These are phyloP conservation scores for Ustilago bromivora DNA, from an alignment of 1,284 basidiomycete species.

Conservation along the genomic window DNA sequence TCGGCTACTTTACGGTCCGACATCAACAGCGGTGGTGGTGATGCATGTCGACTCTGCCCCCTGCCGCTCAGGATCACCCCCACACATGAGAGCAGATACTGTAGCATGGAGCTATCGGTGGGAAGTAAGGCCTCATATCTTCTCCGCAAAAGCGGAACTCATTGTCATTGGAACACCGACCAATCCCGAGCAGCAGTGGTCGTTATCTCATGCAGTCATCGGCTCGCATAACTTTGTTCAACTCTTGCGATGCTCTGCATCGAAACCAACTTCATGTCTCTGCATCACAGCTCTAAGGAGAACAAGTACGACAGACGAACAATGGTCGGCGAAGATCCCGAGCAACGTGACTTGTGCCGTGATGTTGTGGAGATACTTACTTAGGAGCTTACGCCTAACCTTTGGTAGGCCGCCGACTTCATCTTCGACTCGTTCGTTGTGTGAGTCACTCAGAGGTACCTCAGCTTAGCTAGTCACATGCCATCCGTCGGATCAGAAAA, in stretches of 20 bases:
- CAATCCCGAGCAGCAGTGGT: background rate
- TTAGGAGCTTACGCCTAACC: background rate
- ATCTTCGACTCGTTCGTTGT: slow-evolving; percentile 3
- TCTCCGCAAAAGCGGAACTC: background rate
- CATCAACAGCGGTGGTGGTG: background rate
- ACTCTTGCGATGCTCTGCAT: background rate
- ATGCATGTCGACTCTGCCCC: background rate
- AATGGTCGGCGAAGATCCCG: slow-evolving; percentile 2
- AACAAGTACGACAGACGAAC: background rate
- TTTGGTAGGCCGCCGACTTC: slow-evolving; percentile 12
- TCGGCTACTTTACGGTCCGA: slow-evolving; percentile 7
- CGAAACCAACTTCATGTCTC: background rate
- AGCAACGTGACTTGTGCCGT: slow-evolving; percentile 9
- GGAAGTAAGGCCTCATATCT: background rate
- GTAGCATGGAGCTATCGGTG: background rate
- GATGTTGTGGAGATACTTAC: background rate
- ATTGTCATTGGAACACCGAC: background rate
- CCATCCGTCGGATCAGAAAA: background rate
- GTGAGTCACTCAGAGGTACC: background rate
- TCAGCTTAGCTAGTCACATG: slow-evolving; percentile 7
- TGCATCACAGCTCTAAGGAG: background rate
- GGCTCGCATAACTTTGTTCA: background rate
- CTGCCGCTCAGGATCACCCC: background rate
- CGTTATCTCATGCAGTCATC: background rate
- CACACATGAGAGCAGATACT: background rate